phyloP scores from a whole-genome alignment of 306 rosid genomes.

The Phaseolus lunatus region DNA sequence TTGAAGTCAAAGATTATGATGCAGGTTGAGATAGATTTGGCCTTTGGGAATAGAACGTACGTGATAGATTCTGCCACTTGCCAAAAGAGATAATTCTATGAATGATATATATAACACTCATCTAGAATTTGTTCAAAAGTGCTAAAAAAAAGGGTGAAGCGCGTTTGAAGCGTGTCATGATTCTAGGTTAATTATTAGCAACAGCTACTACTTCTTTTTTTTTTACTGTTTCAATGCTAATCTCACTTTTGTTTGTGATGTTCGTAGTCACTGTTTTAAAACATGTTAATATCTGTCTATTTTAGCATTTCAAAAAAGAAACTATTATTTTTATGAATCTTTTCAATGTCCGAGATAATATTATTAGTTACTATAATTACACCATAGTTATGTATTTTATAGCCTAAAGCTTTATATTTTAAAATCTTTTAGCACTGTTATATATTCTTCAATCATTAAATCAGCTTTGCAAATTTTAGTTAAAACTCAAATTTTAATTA shows the following conservation, averaged over 20 bases:
- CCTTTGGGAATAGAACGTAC: not conserved
- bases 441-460: too few species aligned
- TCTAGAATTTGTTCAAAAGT: constrained; percentile 32
- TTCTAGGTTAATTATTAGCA: not conserved
- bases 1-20: not conserved
- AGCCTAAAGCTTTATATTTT: too few species aligned
- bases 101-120: not conserved
- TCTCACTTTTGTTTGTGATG: not conserved
- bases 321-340: too few species aligned
- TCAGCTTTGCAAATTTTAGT: too few species aligned
- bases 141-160: not conserved
- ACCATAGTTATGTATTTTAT: too few species aligned
- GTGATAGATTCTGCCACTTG: constrained; percentile 1
- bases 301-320: too few species aligned
- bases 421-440: too few species aligned
- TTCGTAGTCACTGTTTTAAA: not conserved
- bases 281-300: too few species aligned
- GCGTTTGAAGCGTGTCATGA: not conserved
- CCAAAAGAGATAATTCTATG: not conserved
- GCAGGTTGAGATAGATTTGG: not conserved
- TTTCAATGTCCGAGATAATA: too few species aligned
- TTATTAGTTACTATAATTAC: too few species aligned
- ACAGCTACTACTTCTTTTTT: not conserved
- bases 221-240: too few species aligned
- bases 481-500: too few species aligned